Evolutionary conservation across 495 filamentous ascomycete genomes (phyloP), one percentile per base, ranked within the genome.

Genomic region (Lasiosphaeria ovina): DNA sequence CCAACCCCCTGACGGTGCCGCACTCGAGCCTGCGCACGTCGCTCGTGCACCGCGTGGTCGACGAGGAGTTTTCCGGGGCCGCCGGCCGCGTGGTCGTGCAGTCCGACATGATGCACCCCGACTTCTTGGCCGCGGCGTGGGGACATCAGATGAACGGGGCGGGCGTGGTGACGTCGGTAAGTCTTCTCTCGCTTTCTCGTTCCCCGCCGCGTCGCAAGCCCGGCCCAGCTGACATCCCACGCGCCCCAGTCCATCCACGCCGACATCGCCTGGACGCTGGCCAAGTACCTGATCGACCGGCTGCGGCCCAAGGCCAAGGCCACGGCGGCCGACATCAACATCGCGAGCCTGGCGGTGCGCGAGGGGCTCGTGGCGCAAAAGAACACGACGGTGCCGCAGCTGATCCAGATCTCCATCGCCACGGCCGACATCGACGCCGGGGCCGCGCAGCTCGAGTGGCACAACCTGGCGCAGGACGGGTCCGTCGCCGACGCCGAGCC

Each of bases 211-310:
- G 77, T 45, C 74, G 77, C 67, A 84, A 11, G 83, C 79, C 50
- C 24, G 24, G 24, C 24, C 24, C 24, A 24, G 24, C 24, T 24
- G 24, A 24, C 24, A 24, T 2, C 24, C 24, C 24, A 2, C 24
- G 0, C 24, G 24, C 24, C 24, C 24, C 24, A 84, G 73, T 83
- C 84, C 3, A 65, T 87, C 17, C 86, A 85, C 57, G 81, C 84
- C 40, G 85, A 88, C 66, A 84, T 86, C 60, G 83, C 83, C 1
- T 75, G 84, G 24, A 85, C 79, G 1, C 60, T 87, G 24, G 83
- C 73, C 42, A 73, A 84, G 35, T 86, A 85, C 59, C 59, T 85
- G n/a, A 68, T 79, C 10, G 67, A 77, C 69, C 86, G 35, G 68
- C 74, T 17, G 71, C 80, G 38, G 71, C 76, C 0, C 76, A 24